Conservation (phyloP, 139 green algal genomes). For the Astrephomene gubernaculifera region DNA sequence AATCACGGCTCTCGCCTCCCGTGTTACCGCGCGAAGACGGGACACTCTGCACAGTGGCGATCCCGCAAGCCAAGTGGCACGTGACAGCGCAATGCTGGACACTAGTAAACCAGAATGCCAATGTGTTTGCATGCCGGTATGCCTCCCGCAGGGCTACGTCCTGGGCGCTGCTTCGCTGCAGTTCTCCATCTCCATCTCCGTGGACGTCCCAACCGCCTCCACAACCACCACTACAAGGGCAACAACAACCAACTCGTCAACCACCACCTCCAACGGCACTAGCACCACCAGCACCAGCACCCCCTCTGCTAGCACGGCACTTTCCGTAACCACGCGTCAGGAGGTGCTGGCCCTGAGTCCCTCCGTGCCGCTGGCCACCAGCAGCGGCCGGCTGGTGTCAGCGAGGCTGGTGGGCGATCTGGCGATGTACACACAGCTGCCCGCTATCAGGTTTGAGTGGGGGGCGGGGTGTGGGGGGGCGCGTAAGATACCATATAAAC, state of each 20-base stretch:
- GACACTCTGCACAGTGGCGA: too few species aligned
- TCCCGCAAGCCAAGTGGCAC: too few species aligned
- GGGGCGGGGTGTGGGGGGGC: constrained; percentile 24
- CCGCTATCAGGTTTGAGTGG: constrained; percentile 57
- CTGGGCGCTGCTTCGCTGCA: constrained; percentile 69
- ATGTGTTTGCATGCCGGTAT: too few species aligned
- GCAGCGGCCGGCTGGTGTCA: constrained; percentile 49
- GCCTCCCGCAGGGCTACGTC: constrained; percentile 67
- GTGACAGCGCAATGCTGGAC: too few species aligned
- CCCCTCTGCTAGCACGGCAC: too few species aligned
- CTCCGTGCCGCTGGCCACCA: constrained; percentile 54
- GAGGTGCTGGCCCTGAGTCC: constrained; percentile 73
- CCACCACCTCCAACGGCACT: background rate
- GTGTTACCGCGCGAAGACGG: too few species aligned
- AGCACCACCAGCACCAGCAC: background rate
- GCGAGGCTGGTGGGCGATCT: constrained; percentile 84
- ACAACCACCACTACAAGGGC: background rate
- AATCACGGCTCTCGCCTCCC: too few species aligned
- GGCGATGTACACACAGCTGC: constrained; percentile 74
- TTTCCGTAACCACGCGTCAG: background rate
- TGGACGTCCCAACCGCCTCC: background rate
- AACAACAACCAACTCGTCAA: background rate
- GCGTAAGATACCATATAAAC: too few species aligned
- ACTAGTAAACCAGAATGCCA: too few species aligned
- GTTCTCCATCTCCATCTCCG: constrained; percentile 68